These are phyloP conservation scores for Fagopyrum tataricum DNA, from an alignment of 148 eudicot species.

Conservation along the genomic window DNA sequence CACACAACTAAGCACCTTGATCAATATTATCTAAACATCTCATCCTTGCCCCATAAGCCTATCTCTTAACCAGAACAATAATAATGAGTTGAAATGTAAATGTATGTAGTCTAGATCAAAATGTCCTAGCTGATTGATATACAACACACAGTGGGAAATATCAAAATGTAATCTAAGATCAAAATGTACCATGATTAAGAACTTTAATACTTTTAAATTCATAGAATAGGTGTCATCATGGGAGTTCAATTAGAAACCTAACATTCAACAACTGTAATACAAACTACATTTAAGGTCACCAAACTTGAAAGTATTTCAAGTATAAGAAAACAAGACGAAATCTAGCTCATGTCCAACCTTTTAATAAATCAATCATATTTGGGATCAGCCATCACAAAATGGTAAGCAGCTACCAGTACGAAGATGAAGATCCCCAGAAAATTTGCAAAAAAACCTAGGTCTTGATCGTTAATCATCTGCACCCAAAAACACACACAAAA, in stretches of 20 bases:
- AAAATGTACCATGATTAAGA: not conserved
- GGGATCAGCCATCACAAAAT: conserved; percentile 72
- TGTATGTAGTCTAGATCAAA: too few species aligned
- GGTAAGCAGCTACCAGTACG: conserved; percentile 64
- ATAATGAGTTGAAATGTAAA: not conserved
- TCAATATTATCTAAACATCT: not conserved
- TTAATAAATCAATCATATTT: conserved; percentile 29
- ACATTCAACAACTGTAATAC: not conserved
- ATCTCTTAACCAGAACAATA: not conserved
- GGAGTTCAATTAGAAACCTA: not conserved
- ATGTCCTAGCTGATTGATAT: too few species aligned
- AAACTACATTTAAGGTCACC: not conserved
- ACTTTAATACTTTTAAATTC: not conserved
- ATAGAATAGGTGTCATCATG: not conserved
- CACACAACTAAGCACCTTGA: not conserved
- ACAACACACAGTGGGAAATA: too few species aligned
- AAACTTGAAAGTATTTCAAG: not conserved
- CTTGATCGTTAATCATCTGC: conserved; percentile 81
- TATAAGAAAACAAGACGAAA: not conserved
- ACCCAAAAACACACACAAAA: not conserved
- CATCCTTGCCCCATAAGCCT: not conserved
- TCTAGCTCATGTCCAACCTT: not conserved
- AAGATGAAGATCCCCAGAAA: conserved; percentile 66
- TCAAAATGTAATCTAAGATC: not conserved
- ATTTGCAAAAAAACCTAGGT: conserved; percentile 67